Evolutionary conservation across 441 rosid genomes (phyloP).

Genomic region (Kokia cookei): DNA sequence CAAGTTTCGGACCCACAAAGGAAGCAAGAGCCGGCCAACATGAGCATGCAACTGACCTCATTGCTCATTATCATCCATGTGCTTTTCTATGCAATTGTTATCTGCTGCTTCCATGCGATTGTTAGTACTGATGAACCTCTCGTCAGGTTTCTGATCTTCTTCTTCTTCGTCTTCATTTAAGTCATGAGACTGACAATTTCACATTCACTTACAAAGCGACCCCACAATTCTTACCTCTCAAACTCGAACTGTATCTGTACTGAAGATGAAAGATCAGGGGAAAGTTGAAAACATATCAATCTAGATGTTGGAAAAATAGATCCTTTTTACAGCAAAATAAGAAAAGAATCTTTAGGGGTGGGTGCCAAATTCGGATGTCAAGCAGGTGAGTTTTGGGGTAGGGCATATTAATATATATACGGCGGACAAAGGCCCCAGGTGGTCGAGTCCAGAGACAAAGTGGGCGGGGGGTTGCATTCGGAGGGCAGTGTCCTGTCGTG

Average conservation of each 20-base stretch:
- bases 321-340: neutral
- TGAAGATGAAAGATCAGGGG: neutral
- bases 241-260: neutral
- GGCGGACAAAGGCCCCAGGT: too few species aligned
- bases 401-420: neutral
- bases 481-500: slow-evolving; percentile 25
- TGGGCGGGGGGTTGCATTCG: neutral
- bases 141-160: neutral
- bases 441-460: too few species aligned
- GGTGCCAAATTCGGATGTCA: neutral
- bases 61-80: slow-evolving; percentile 27
- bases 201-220: neutral
- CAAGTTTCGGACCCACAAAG: slow-evolving; percentile 8
- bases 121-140: neutral
- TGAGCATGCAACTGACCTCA: slow-evolving; percentile 17
- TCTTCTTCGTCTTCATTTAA: neutral
- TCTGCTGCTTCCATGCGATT: neutral
- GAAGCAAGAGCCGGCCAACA: slow-evolving; percentile 9
- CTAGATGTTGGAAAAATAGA: neutral
- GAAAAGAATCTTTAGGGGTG: neutral
- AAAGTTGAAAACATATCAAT: neutral
- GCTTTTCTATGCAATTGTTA: slow-evolving; percentile 1
- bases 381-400: neutral
- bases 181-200: neutral
- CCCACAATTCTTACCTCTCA: neutral